A percentile compares a stretch with the other conserved stretches of the same genome.
Evolutionary conservation across 2,329 filamentous ascomycete species (phyloP).

Genomic region (Arthrobotrys musiformis): DNA sequence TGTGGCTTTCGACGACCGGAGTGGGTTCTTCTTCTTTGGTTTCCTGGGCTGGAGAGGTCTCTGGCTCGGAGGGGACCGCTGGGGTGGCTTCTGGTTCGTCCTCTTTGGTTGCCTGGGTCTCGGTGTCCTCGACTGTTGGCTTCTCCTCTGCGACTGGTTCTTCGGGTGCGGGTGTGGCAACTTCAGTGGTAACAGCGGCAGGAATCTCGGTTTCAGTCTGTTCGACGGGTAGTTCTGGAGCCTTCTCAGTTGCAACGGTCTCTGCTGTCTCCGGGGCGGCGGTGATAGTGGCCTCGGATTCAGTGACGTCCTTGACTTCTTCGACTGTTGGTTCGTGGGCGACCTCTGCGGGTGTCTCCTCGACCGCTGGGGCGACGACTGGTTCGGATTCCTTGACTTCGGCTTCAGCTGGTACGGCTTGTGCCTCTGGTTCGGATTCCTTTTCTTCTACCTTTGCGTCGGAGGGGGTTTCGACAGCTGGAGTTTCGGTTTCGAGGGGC

Average conservation of each 20-base stretch:
- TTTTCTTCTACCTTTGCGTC: neutral
- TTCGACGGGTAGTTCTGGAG: constrained; percentile 35
- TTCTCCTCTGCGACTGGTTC: constrained; percentile 1
- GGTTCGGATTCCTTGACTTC: constrained; percentile 6
- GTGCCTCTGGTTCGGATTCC: neutral
- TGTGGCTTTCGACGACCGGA: neutral
- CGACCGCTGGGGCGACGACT: neutral
- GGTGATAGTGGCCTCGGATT: constrained; percentile 28
- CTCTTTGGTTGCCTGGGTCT: neutral
- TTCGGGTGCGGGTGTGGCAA: neutral
- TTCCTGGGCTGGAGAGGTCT: neutral
- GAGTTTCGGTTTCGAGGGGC: neutral
- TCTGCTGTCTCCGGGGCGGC: constrained; percentile 36
- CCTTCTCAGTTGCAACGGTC: constrained; percentile 35
- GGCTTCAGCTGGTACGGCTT: neutral
- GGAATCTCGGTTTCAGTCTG: constrained; percentile 30
- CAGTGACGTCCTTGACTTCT: constrained; percentile 16
- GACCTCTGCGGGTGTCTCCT: constrained; percentile 14
- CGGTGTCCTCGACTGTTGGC: neutral
- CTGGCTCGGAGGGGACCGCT: neutral
- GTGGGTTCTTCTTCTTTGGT: constrained; percentile 4
- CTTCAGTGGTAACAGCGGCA: constrained; percentile 7
- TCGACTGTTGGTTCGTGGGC: constrained; percentile 13
- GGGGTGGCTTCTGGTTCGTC: neutral
- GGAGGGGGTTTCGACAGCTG: constrained; percentile 7